These are phyloP conservation scores for Umbelopsis sp. DNA, from an alignment of 192 early-diverging fungal species.

Conservation along the genomic window DNA sequence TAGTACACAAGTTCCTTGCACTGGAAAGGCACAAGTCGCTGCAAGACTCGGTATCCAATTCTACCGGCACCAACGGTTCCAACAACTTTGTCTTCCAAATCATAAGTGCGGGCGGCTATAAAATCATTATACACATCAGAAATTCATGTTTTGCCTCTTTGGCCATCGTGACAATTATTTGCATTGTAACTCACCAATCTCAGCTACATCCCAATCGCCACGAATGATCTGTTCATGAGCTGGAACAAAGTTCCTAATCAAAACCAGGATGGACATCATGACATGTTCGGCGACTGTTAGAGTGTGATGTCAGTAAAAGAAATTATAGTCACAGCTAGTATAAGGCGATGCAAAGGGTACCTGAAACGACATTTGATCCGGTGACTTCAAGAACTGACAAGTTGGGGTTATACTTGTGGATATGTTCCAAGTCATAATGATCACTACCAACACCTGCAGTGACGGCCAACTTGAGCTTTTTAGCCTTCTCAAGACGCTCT, in stretches of 20 bases:
- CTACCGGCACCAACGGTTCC: conserved; percentile 25
- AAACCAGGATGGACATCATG: conserved; percentile 10
- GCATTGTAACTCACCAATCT: not conserved
- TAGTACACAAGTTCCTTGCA: conserved; percentile 16
- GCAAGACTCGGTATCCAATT: conserved; percentile 27
- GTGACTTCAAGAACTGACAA: conserved; percentile 27
- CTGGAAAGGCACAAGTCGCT: conserved; percentile 27
- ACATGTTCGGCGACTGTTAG: not conserved
- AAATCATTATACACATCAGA: not conserved
- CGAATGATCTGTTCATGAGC: not conserved
- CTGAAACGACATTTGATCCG: conserved; percentile 19
- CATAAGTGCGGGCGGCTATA: conserved; percentile 12
- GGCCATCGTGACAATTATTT: not conserved
- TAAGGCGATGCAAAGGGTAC: too few relatives aligned
- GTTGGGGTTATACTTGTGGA: not conserved
- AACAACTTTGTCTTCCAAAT: conserved; percentile 25
- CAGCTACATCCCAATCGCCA: conserved; percentile 23
- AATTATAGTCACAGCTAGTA: too few relatives aligned
- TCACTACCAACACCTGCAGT: conserved; percentile 30
- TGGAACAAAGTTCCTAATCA: conserved; percentile 7
- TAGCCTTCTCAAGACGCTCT: conserved; percentile 24
- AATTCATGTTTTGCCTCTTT: not conserved
- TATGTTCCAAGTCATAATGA: not conserved
- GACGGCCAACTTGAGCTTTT: conserved; percentile 28
- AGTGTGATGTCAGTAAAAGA: too few relatives aligned